Conservation (phyloP, 495 filamentous ascomycete genomes). For the Baudoinia panamericana region DNA sequence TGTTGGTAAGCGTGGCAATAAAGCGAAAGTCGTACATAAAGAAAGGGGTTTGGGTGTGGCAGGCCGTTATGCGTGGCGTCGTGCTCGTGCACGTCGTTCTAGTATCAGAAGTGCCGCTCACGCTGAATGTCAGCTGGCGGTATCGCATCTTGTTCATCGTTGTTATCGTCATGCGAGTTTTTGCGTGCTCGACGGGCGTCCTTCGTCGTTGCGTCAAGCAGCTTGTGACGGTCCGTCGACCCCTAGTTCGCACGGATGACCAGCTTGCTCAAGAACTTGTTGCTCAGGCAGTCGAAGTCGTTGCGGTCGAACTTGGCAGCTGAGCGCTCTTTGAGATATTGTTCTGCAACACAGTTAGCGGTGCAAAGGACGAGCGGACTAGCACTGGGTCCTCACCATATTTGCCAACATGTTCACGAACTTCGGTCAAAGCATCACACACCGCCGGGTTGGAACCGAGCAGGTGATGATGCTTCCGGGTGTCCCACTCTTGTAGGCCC, state of each 20-base stretch:
- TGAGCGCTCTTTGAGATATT: slow-evolving; percentile 43
- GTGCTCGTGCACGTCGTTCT: no score
- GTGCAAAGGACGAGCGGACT: slow-evolving; percentile 1
- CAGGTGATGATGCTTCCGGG: slow-evolving; percentile 69
- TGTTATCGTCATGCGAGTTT: neutral
- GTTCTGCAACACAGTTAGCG: slow-evolving; percentile 32
- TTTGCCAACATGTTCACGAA: slow-evolving; percentile 73
- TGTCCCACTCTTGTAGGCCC: slow-evolving; percentile 82
- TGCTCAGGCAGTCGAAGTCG: slow-evolving; percentile 86
- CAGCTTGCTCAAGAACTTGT: slow-evolving; percentile 87
- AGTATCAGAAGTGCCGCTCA: no score
- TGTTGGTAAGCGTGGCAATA: no score
- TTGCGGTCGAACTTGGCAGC: slow-evolving; percentile 67
- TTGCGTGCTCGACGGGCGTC: neutral
- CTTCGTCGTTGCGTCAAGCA: slow-evolving; percentile 1
- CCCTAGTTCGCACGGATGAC: slow-evolving; percentile 77
- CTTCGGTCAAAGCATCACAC: slow-evolving; percentile 88
- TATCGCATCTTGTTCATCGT: neutral
- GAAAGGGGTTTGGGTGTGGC: no score
- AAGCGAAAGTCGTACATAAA: no score
- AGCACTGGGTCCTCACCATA: slow-evolving; percentile 50
- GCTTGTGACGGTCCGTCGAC: slow-evolving; percentile 4
- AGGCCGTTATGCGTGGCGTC: no score
- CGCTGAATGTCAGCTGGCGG: no score
- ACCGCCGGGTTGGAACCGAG: slow-evolving; percentile 78